phyloP scores from a whole-genome alignment of 805 yeast species.

The Metschnikowia bowlesiae region DNA sequence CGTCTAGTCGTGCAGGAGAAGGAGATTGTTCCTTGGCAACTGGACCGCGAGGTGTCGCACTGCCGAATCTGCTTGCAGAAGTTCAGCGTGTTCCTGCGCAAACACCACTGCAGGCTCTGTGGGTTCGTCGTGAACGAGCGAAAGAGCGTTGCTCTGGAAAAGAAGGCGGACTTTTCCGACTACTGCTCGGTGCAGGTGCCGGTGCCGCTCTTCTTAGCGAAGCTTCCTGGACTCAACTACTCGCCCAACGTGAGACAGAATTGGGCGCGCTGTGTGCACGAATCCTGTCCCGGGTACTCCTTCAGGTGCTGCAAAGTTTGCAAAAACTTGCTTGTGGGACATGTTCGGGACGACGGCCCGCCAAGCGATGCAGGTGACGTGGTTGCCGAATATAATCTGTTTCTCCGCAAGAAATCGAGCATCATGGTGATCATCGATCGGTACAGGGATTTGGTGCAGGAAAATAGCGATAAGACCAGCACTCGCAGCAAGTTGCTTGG shows the following conservation, averaged over 20 bases:
- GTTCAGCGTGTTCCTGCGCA: conserved; percentile 59
- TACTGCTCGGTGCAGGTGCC: conserved; percentile 74
- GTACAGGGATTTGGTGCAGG: conserved; percentile 16
- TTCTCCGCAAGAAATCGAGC: conserved; percentile 22
- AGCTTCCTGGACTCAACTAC: conserved; percentile 35
- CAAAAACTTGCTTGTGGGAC: conserved; percentile 52
- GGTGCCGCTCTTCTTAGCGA: conserved; percentile 35
- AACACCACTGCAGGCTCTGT: conserved; percentile 91
- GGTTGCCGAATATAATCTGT: conserved; percentile 17
- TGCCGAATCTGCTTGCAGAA: conserved; percentile 62
- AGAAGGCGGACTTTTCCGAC: conserved; percentile 25
- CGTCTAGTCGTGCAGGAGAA: conserved; percentile 10
- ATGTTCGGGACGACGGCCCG: conserved; percentile 12
- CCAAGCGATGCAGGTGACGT: neutral
- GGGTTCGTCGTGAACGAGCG: conserved; percentile 80
- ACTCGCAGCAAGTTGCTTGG: conserved; percentile 19
- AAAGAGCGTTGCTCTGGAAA: conserved; percentile 10
- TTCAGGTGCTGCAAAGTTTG: conserved; percentile 70
- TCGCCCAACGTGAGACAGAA: conserved; percentile 21
- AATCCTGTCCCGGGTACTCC: conserved; percentile 3
- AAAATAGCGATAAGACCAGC: conserved; percentile 12
- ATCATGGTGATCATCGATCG: conserved; percentile 20
- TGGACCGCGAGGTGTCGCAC: conserved; percentile 33
- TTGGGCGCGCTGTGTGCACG: conserved; percentile 7
- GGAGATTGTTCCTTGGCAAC: conserved; percentile 54